Evolutionary conservation across 306 rosid species (phyloP).

Genomic region (Hippophae rhamnoides): DNA sequence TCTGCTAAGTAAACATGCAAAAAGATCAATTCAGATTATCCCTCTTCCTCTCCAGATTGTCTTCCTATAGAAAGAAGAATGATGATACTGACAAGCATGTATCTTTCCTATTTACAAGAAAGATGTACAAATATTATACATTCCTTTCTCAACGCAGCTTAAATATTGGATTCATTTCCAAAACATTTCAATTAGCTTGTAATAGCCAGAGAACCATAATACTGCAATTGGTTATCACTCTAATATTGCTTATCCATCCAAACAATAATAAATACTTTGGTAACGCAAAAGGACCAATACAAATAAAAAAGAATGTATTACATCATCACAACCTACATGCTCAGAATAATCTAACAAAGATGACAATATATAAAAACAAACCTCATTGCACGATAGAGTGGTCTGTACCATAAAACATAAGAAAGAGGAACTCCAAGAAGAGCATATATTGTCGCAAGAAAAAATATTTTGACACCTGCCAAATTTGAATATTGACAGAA

Average conservation of each 20-base stretch:
- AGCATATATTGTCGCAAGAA: constrained; percentile 88
- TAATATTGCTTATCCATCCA: too few species aligned
- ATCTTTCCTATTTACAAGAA: too few species aligned
- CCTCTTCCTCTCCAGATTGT: too few species aligned
- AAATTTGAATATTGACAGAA: constrained; percentile 21
- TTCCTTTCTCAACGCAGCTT: too few species aligned
- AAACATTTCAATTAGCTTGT: not conserved
- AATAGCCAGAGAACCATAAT: too few species aligned
- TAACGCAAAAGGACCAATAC: not conserved
- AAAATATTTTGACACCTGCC: constrained; percentile 84
- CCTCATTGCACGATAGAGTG: constrained; percentile 99
- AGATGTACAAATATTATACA: too few species aligned
- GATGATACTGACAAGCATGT: too few species aligned
- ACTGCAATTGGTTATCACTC: not conserved
- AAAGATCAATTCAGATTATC: too few species aligned
- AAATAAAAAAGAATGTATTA: not conserved
- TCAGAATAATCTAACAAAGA: constrained; percentile 1
- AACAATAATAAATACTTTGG: too few species aligned
- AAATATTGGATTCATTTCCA: too few species aligned
- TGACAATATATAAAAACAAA: constrained; percentile 9
- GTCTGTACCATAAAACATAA: constrained; percentile 94
- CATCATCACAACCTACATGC: not conserved
- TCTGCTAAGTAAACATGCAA: too few species aligned
- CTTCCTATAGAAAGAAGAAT: too few species aligned
- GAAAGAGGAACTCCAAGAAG: constrained; percentile 88